Conservation (phyloP, 345 rosid species). For the Eucalyptus polybractea region DNA sequence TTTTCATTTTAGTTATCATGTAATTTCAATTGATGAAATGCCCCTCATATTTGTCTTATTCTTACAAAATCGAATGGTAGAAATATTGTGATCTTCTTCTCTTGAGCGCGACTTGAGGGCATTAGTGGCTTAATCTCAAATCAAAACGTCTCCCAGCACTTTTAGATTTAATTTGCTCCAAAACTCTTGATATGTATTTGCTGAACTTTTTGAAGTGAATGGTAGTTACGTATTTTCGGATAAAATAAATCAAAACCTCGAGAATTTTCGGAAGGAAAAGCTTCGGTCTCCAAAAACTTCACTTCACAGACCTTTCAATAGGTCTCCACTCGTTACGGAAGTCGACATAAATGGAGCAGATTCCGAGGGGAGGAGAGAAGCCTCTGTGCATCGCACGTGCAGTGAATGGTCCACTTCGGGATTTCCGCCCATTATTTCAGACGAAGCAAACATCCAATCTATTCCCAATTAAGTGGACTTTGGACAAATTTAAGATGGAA, state of each 20-base stretch:
- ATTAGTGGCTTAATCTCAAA: background rate
- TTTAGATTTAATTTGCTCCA: no score
- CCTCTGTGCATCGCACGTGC: background rate
- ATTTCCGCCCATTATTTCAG: background rate
- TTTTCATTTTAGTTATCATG: background rate
- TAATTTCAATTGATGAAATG: background rate
- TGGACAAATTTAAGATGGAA: background rate
- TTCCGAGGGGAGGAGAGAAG: background rate
- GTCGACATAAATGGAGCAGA: background rate
- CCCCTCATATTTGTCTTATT: background rate
- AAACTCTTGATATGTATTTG: no score
- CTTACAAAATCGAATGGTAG: background rate
- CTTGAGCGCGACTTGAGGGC: accelerated
- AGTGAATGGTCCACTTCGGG: background rate
- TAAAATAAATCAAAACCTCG: no score
- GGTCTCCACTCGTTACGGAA: background rate
- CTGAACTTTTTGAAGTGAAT: no score
- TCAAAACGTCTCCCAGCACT: background rate
- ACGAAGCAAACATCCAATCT: background rate
- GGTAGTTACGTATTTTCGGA: no score
- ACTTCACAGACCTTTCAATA: background rate
- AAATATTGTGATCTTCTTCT: background rate
- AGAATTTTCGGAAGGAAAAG: no score
- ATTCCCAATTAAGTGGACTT: background rate
- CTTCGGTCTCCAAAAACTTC: background rate